Evolutionary conservation across 805 yeast genomes (phyloP), one percentile per base, ranked within the genome.

Genomic region (Sugiyamaella chiloensis): DNA sequence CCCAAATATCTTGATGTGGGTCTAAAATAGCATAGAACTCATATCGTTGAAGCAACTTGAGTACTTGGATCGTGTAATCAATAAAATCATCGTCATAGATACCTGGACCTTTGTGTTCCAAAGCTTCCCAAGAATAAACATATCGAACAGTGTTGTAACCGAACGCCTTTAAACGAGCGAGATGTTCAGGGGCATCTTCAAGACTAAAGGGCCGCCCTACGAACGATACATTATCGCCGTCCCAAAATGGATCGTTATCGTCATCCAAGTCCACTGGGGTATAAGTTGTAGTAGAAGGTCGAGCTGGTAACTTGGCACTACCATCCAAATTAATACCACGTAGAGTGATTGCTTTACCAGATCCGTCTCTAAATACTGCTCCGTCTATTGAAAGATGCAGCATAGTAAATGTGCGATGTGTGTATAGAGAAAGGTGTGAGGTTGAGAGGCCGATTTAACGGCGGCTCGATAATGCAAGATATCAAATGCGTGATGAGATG

Each of bases 1-100:
- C 83, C 97, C 97, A 89, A 19, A 84, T 93, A 63, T 89, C 97
- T 63, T 89, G 97, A 65, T 89, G 97, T 0, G 95, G 87, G 60
- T 89, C 96, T 50, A 90, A 59, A 53, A 86, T 80, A 9, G 89
- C 87, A 58, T 86, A 87, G 19, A 89, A 64, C 1, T 91, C 96
- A 29, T 83, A 70, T 21, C 72, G 60, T 42, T 78, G 72, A 11
- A 87, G 75, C 6, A 79, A 73, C 48, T 75, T 70, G 44, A 89
- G 64, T 16, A 88, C 71, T 48, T 79, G 70, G 37, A 83, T 71
- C 0, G 91, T 78, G 62, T 83, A 88, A 37, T 82, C 81, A 36
- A 87, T 75, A 58, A 78, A 89, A 21, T 79, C 89, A 40, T 78
- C 81, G 64, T 89, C 96, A 62, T 86, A 88, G 8, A 64, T 62